Evolutionary conservation across 202 grass and related monocot species (phyloP).

Genomic region (Dendrocalamus latiflorus): DNA sequence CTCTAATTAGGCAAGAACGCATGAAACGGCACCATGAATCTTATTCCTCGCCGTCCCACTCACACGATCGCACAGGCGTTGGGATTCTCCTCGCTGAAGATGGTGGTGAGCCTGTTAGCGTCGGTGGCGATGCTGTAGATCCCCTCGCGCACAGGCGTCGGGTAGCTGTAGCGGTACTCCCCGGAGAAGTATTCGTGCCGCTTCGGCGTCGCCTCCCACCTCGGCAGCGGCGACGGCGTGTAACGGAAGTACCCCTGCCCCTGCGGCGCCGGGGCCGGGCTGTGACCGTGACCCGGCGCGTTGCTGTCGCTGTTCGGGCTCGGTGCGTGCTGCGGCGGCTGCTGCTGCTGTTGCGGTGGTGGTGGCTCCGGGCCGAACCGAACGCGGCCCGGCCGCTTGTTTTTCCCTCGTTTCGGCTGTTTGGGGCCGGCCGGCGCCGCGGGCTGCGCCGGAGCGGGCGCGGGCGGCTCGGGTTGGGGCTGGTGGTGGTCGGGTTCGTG

Average conservation of each 20-base stretch:
- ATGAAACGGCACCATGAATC: neutral
- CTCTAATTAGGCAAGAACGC: constrained; percentile 5
- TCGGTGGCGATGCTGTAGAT: constrained; percentile 97
- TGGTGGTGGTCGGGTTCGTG: constrained; percentile 17
- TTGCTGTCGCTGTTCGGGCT: neutral
- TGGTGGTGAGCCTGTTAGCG: constrained; percentile 79
- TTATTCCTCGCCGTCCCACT: constrained; percentile 29
- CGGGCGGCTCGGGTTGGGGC: neutral
- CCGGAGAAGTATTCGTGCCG: constrained; percentile 84
- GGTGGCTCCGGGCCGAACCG: constrained; percentile 28
- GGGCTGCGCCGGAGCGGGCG: neutral
- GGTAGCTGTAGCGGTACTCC: constrained; percentile 83
- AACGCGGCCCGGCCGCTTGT: constrained; percentile 19
- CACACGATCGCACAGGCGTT: constrained; percentile 85
- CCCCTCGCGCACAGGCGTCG: constrained; percentile 87
- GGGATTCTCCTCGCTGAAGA: constrained; percentile 99
- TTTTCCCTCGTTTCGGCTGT: constrained; percentile 37
- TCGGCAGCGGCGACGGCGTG: constrained; percentile 70
- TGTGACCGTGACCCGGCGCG: neutral
- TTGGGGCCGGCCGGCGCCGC: neutral
- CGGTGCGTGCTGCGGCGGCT: neutral
- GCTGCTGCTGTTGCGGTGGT: neutral
- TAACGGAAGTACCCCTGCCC: constrained; percentile 41
- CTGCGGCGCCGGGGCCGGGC: neutral
- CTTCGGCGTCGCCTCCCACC: constrained; percentile 66